Evolutionary conservation across 2,329 filamentous ascomycete genomes (phyloP).

Genomic region (Herpotrichia juniperi): DNA sequence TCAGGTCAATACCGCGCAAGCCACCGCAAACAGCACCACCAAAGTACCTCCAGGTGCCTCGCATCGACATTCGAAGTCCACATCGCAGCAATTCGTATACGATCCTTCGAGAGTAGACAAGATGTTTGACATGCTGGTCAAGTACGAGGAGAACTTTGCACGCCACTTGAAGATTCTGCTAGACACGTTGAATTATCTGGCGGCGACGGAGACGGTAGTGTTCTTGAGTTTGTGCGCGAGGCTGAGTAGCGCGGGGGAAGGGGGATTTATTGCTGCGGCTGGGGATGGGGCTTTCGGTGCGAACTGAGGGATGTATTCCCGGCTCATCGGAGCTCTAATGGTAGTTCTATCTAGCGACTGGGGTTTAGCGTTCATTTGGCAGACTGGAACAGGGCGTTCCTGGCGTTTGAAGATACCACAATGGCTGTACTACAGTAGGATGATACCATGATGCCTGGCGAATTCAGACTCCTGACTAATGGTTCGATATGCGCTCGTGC

Average conservation of each 20-base stretch:
- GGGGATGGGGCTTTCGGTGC: slow-evolving; percentile 19
- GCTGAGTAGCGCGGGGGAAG: slow-evolving; percentile 81
- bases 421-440: background rate
- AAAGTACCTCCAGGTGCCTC: slow-evolving; percentile 18
- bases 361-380: background rate
- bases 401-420: background rate
- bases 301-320: background rate
- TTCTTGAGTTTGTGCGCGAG: slow-evolving; percentile 85
- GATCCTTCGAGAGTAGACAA: slow-evolving; percentile 71
- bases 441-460: background rate
- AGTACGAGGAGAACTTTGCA: slow-evolving; percentile 93
- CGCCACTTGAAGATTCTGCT: slow-evolving; percentile 91
- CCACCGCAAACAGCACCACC: slow-evolving; percentile 21
- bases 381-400: background rate
- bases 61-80: slow-evolving; percentile 24
- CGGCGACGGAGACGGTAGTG: slow-evolving; percentile 95
- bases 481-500: too few species aligned
- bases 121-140: slow-evolving; percentile 83
- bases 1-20: slow-evolving; percentile 61
- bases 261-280: slow-evolving; percentile 43
- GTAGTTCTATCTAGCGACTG: background rate
- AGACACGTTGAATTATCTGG: slow-evolving; percentile 95
- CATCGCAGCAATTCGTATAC: slow-evolving; percentile 51
- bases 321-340: too few species aligned
- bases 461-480: background rate